Evolutionary conservation across 2,329 filamentous ascomycete genomes (phyloP), one percentile per base, ranked within the genome.

Genomic region (Xylariaceae sp.): DNA sequence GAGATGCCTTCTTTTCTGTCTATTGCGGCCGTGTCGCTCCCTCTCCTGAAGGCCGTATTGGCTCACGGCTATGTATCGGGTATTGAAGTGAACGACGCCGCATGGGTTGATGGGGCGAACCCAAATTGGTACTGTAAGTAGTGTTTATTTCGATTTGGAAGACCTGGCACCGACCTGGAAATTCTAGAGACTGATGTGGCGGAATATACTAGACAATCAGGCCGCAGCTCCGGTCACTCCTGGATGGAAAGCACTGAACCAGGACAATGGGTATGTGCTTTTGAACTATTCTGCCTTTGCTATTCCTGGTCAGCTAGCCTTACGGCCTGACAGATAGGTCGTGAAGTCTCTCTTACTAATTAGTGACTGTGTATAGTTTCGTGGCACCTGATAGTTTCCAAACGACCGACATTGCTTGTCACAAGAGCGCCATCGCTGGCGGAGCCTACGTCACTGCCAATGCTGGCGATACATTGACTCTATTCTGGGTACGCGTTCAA

Each of bases 191-290:
- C 22, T 27, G 7, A 27, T 27, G 4, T 27, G 22, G 4, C n/a
- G 4, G 4, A 27, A 27, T 27, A 27, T 7, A 27, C 22, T 7
- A 27, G 22, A 27, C 22, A 5, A 27, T 7, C 35, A 40, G 1
- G 60, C 54, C 10, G 45, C 42, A 2, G 52, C 52, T 1, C 47
- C 53, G 7, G n/a, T 42, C 4, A 62, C 56, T 17, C 57, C 62
- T 39, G 74, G 71, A 36, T 76, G 73, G 73, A 61, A 63, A 38
- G 68, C 68, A 12, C 55, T 66, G 39, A 68, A 73, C 54, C 71
- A 71, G 45, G 74, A 75, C 55, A 76, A 77, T 60, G 77, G 22
- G 22, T 27, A n/a, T n/a, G n/a, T n/a, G n/a, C n/a, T n/a, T n/a
- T n/a, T n/a, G n/a, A n/a, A n/a, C n/a, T n/a, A n/a, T n/a, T n/a